Evolutionary conservation across 2,329 filamentous ascomycete species (phyloP).

Genomic region (Aspergillus intermedius): DNA sequence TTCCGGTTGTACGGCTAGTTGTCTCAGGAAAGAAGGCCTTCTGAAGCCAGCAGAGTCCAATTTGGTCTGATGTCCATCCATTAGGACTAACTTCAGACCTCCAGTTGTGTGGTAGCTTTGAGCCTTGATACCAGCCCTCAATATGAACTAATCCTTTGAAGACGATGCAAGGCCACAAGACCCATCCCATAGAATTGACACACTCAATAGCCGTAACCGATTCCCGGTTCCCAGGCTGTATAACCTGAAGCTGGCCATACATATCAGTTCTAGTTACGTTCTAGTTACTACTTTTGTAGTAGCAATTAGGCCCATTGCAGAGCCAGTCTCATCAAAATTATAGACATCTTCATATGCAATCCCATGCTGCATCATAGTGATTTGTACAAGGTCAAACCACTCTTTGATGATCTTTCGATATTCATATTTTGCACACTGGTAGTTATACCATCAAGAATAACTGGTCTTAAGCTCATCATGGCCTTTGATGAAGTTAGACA

Average conservation of each 20-base stretch:
- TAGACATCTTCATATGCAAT: slow-evolving; percentile 7
- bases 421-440: not conserved
- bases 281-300: slow-evolving; percentile 6
- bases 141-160: no score
- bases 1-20: not conserved
- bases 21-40: no score
- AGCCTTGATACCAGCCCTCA: no score
- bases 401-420: slow-evolving; percentile 1
- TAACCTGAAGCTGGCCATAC: slow-evolving; percentile 1
- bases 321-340: slow-evolving; percentile 3
- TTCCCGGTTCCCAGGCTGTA: slow-evolving; percentile 8
- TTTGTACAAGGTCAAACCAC: slow-evolving; percentile 7
- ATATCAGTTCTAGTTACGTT: slow-evolving; percentile 5
- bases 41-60: not conserved
- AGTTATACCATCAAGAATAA: not conserved
- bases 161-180: no score
- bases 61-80: not conserved
- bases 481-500: not conserved
- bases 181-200: not conserved
- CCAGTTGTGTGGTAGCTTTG: no score
- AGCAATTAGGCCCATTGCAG: not conserved
- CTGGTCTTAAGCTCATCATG: not conserved
- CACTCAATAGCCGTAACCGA: not conserved
- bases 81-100: not conserved
- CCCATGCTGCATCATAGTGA: slow-evolving; percentile 3